A percentile compares a stretch with the other conserved stretches of the same genome.
Conservation (phyloP, 768 basidiomycete species). For the Fistulinella prunicolor region DNA sequence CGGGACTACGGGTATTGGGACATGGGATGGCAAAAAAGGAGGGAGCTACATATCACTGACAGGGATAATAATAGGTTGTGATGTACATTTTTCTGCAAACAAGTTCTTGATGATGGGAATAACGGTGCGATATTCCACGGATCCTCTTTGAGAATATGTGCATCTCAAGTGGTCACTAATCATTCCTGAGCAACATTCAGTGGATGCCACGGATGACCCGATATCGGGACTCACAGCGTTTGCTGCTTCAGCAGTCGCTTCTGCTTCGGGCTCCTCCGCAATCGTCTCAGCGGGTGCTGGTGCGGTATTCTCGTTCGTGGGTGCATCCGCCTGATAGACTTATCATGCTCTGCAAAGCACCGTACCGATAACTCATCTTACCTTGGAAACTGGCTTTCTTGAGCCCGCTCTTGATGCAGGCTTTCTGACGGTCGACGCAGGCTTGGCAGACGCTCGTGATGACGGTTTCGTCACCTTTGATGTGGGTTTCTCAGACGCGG, state of each 20-base stretch:
- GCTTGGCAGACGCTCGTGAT: slow-evolving; percentile 40
- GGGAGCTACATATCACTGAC: slow-evolving; percentile 27
- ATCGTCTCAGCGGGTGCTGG: slow-evolving; percentile 46
- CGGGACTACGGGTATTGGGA: slow-evolving; percentile 18
- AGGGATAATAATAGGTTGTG: slow-evolving; percentile 34
- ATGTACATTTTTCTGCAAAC: slow-evolving; percentile 33
- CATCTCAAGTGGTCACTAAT: slow-evolving; percentile 18
- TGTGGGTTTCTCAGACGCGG: slow-evolving; percentile 39
- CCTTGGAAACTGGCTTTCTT: slow-evolving; percentile 67
- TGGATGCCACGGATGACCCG: not conserved
- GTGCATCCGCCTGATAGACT: slow-evolving; percentile 31
- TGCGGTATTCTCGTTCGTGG: slow-evolving; percentile 37
- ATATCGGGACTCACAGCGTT: slow-evolving; percentile 18
- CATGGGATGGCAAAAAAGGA: slow-evolving; percentile 3
- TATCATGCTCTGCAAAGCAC: not conserved
- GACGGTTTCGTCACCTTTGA: slow-evolving; percentile 41
- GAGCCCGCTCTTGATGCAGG: slow-evolving; percentile 58
- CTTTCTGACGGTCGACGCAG: slow-evolving; percentile 46
- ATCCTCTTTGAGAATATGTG: slow-evolving; percentile 12
- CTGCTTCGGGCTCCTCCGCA: slow-evolving; percentile 51
- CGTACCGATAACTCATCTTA: slow-evolving; percentile 13
- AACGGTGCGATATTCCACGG: slow-evolving; percentile 11
- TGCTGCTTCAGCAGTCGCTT: slow-evolving; percentile 41
- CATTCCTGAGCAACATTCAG: slow-evolving; percentile 16
- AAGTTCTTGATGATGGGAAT: slow-evolving; percentile 15